phyloP scores from a whole-genome alignment of 805 yeast species.

The Barnettozyma pratensis region DNA sequence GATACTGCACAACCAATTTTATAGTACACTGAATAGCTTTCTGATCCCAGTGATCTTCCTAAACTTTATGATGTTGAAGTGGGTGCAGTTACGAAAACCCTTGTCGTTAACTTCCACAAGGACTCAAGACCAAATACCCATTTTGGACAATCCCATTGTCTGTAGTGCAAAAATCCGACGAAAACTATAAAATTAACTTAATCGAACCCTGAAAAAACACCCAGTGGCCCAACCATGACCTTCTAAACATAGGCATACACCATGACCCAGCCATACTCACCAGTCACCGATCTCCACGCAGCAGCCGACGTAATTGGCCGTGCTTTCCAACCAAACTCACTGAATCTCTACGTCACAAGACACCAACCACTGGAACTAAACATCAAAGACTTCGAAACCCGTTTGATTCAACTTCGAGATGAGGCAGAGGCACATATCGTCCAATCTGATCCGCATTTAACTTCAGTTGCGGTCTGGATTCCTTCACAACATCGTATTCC shows the following conservation, averaged over 20 bases:
- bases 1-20: no score
- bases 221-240: no score
- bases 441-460: constrained; percentile 7
- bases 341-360: constrained; percentile 15
- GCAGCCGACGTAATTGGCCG: constrained; percentile 16
- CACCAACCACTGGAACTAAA: constrained; percentile 12
- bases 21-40: no score
- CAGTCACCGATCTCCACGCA: constrained; percentile 8
- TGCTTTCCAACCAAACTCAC: constrained; percentile 18
- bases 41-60: no score
- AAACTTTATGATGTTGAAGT: no score
- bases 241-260: not conserved
- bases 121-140: no score
- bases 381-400: constrained; percentile 10
- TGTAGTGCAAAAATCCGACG: no score
- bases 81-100: no score
- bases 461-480: constrained; percentile 19
- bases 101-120: no score
- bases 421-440: constrained; percentile 10
- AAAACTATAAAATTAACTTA: no score
- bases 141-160: no score
- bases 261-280: not conserved
- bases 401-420: constrained; percentile 13
- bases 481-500: constrained; percentile 12
- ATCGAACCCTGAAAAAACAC: no score